Evolutionary conservation across 768 basidiomycete genomes (phyloP).

Genomic region (Auricularia sp.): DNA sequence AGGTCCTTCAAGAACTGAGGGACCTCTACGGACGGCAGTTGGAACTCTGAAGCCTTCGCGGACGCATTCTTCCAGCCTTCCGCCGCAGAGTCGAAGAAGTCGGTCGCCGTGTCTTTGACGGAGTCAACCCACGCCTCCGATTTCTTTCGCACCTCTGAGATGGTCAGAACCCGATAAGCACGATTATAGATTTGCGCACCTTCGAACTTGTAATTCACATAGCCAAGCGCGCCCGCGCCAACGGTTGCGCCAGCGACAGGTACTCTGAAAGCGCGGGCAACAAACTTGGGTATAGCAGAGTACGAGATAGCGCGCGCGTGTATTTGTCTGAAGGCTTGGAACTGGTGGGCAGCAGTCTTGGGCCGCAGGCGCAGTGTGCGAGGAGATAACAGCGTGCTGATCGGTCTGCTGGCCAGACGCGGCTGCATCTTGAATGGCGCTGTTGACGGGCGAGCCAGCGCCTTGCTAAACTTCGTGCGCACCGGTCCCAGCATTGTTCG

Average conservation of each 20-base stretch:
- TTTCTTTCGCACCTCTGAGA: constrained; percentile 57
- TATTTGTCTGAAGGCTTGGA: constrained; percentile 44
- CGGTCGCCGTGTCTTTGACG: constrained; percentile 61
- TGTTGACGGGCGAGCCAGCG: background rate
- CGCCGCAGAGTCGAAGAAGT: constrained; percentile 61
- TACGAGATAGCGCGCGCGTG: constrained; percentile 76
- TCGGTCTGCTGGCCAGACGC: background rate
- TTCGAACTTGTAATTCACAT: constrained; percentile 96
- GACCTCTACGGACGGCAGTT: constrained; percentile 42
- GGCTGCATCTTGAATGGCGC: background rate
- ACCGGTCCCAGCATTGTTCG: background rate
- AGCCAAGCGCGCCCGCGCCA: constrained; percentile 84
- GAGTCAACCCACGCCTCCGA: constrained; percentile 57
- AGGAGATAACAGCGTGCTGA: background rate
- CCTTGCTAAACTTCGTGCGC: background rate
- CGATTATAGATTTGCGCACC: constrained; percentile 37
- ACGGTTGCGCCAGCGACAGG: constrained; percentile 83
- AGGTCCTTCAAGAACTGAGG: constrained; percentile 65
- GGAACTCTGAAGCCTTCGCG: constrained; percentile 48
- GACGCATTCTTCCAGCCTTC: constrained; percentile 55
- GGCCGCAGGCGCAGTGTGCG: background rate
- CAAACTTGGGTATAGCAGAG: constrained; percentile 78
- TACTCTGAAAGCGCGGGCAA: constrained; percentile 78
- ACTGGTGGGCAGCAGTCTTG: background rate
- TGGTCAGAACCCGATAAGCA: no score